Conservation (phyloP, 257 asterid genomes). For the Scutellaria galericulata region DNA sequence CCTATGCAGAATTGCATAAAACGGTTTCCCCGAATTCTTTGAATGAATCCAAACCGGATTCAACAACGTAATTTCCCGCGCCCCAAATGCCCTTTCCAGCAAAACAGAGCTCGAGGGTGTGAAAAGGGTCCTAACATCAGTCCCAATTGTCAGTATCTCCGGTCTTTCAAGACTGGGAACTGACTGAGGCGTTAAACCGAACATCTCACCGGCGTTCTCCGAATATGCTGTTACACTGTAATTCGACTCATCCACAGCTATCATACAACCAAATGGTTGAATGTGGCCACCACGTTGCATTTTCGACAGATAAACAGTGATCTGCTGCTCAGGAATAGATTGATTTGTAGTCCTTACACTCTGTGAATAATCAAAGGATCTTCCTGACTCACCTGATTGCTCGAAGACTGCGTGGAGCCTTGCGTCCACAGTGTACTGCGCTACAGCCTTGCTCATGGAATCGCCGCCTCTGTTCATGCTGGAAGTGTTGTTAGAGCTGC, state of each 20-base stretch:
- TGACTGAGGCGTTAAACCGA: constrained; percentile 67
- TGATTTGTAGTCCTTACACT: constrained; percentile 50
- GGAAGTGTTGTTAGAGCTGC: constrained; percentile 33
- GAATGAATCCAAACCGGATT: constrained; percentile 83
- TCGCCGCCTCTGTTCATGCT: constrained; percentile 41
- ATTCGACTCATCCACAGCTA: constrained; percentile 67
- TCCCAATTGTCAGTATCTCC: constrained; percentile 57
- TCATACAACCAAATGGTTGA: constrained; percentile 87
- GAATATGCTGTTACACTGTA: constrained; percentile 61
- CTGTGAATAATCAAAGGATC: constrained; percentile 75
- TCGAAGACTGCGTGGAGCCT: constrained; percentile 86
- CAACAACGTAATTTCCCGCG: constrained; percentile 69
- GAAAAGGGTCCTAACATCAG: constrained; percentile 76
- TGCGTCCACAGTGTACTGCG: constrained; percentile 83
- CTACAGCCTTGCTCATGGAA: constrained; percentile 67
- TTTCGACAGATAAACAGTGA: constrained; percentile 68
- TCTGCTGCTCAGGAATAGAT: constrained; percentile 68
- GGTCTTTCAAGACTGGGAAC: constrained; percentile 69
- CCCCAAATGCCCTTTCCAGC: constrained; percentile 73
- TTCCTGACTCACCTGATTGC: constrained; percentile 82
- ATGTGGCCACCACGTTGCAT: constrained; percentile 84
- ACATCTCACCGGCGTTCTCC: constrained; percentile 72
- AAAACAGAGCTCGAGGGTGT: constrained; percentile 61
- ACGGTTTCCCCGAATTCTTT: constrained; percentile 67
- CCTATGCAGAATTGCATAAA: constrained; percentile 83